Evolutionary conservation across 495 filamentous ascomycete genomes (phyloP).

Genomic region (Thermothielavioides terrestris): DNA sequence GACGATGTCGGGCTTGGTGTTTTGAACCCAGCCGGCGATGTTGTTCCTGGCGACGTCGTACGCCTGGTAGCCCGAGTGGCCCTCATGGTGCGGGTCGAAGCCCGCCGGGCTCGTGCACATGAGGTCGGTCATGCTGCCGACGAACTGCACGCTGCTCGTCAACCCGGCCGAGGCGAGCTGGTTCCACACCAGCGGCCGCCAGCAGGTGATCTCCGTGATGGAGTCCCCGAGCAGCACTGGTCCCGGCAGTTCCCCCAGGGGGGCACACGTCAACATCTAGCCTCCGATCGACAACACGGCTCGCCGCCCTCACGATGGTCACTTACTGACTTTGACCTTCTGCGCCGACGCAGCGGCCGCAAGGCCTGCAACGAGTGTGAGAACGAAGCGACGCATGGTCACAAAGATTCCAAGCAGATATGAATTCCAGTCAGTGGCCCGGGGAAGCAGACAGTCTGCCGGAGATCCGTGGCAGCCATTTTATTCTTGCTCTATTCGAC

Average conservation of each 20-base stretch:
- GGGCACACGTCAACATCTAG: not conserved
- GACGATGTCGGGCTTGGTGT: conserved; percentile 29
- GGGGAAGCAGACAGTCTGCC: not conserved
- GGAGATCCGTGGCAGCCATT: no score
- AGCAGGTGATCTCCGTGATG: conserved; percentile 32
- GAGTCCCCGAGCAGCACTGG: conserved; percentile 31
- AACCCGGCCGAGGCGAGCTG: conserved; percentile 20
- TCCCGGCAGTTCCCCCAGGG: not conserved
- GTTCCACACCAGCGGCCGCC: conserved; percentile 28
- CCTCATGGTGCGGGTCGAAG: conserved; percentile 28
- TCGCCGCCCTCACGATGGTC: not conserved
- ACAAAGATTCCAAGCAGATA: not conserved
- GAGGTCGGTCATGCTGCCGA: conserved; percentile 28
- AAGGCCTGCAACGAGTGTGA: conserved; percentile 7
- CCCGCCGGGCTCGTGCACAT: conserved; percentile 14
- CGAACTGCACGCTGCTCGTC: conserved; percentile 25
- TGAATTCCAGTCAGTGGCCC: conserved; percentile 3
- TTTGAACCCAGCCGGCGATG: conserved; percentile 26
- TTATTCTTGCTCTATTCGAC: no score
- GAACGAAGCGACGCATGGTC: conserved; percentile 8
- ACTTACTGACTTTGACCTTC: conserved; percentile 20
- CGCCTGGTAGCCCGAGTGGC: conserved; percentile 32
- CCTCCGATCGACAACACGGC: not conserved
- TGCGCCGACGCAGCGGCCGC: conserved; percentile 5
- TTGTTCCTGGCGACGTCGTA: conserved; percentile 33